phyloP scores from a whole-genome alignment of 2,329 filamentous ascomycete genomes.

The Stagonosporopsis tanaceti region DNA sequence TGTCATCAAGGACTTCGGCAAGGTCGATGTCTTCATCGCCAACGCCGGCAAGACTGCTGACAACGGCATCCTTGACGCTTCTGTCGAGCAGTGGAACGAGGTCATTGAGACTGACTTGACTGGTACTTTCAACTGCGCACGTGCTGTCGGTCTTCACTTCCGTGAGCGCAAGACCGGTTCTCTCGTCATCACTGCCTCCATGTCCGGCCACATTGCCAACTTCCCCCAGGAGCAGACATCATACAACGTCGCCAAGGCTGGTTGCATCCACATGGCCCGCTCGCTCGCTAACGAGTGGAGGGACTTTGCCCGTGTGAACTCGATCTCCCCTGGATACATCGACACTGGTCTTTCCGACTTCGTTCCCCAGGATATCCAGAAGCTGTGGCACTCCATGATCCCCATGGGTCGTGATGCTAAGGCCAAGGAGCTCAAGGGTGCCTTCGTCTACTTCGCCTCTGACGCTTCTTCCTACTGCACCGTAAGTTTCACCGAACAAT shows the following conservation, averaged over 20 bases:
- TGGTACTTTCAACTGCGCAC: conserved; percentile 87
- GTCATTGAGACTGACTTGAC: conserved; percentile 88
- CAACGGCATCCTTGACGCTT: conserved; percentile 72
- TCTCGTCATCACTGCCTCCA: conserved; percentile 73
- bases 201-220: conserved; percentile 86
- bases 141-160: conserved; percentile 85
- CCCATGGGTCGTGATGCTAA: conserved; percentile 81
- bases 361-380: conserved; percentile 72
- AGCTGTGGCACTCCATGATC: conserved; percentile 79
- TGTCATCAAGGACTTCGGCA: conserved; percentile 73
- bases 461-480: conserved; percentile 87
- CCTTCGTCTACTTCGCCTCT: conserved; percentile 81
- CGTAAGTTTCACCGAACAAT: conserved; percentile 48
- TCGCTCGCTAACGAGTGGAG: conserved; percentile 75
- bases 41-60: conserved; percentile 76
- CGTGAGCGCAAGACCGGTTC: conserved; percentile 70
- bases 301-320: conserved; percentile 73
- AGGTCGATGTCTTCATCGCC: conserved; percentile 72
- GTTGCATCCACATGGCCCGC: conserved; percentile 69
- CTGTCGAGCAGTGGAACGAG: conserved; percentile 74
- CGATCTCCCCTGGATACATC: conserved; percentile 73
- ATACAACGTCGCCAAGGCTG: conserved; percentile 65
- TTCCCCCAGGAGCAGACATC: conserved; percentile 72
- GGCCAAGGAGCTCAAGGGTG: conserved; percentile 80
- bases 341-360: conserved; percentile 73